Evolutionary conservation across 2,329 filamentous ascomycete species (phyloP).

Genomic region (Penicillium expansum): DNA sequence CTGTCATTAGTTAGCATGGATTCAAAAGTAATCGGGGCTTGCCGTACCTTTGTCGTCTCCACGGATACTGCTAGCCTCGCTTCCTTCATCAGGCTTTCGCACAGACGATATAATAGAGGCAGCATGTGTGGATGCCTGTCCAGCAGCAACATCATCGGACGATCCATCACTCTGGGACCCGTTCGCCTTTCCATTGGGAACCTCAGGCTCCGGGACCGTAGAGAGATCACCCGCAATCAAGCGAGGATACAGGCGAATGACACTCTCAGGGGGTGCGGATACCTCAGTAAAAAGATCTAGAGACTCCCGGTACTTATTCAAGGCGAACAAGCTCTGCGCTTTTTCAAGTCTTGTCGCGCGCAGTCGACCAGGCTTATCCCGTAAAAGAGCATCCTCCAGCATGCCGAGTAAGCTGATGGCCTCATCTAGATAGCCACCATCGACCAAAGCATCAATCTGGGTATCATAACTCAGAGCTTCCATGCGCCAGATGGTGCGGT

Average conservation of each 20-base stretch:
- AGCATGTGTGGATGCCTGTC: constrained; percentile 31
- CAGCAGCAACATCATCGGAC: constrained; percentile 26
- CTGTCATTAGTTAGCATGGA: constrained; percentile 33
- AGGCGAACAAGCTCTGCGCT: constrained; percentile 77
- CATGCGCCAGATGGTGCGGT: constrained; percentile 94
- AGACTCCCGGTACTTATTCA: constrained; percentile 78
- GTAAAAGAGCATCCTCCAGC: constrained; percentile 86
- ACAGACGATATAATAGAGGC: constrained; percentile 41
- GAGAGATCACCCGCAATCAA: constrained; percentile 81
- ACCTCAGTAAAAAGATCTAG: constrained; percentile 91
- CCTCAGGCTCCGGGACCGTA: constrained; percentile 51
- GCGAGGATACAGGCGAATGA: constrained; percentile 79
- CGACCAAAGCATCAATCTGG: constrained; percentile 79
- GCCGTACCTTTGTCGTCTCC: constrained; percentile 29
- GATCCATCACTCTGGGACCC: constrained; percentile 30
- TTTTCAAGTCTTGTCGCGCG: constrained; percentile 89
- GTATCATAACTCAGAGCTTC: constrained; percentile 85
- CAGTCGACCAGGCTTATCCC: constrained; percentile 75
- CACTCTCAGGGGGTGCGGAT: constrained; percentile 81
- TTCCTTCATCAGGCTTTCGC: constrained; percentile 38
- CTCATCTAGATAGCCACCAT: constrained; percentile 75
- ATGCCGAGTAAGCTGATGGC: constrained; percentile 84
- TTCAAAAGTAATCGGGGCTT: neutral
- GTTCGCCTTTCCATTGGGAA: constrained; percentile 35
- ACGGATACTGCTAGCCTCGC: constrained; percentile 41